A percentile compares a stretch with the other conserved stretches of the same genome.
Evolutionary conservation across 176 grass and related monocot species (phyloP).

Genomic region (Aechmea fasciata): DNA sequence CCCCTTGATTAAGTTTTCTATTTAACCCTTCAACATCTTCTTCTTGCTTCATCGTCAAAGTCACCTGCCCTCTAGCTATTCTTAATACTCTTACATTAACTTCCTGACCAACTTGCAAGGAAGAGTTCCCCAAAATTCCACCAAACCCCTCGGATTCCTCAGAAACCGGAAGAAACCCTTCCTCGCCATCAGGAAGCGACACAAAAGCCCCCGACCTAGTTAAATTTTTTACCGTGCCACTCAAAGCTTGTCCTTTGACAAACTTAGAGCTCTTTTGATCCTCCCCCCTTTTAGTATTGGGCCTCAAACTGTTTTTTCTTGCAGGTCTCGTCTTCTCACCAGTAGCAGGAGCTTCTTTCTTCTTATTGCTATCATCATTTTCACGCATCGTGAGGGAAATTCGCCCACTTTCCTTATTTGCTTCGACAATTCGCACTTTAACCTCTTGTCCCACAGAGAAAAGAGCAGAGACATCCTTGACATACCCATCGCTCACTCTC

Average conservation of each 20-base stretch:
- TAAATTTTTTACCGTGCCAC: slow-evolving; percentile 50
- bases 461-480: slow-evolving; percentile 75
- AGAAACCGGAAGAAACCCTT: slow-evolving; percentile 83
- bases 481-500: slow-evolving; percentile 59
- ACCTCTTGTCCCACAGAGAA: slow-evolving; percentile 90
- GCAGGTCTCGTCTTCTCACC: slow-evolving; percentile 23
- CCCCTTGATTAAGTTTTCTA: slow-evolving; percentile 43
- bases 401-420: slow-evolving; percentile 48
- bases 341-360: slow-evolving; percentile 31
- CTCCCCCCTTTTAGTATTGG: slow-evolving; percentile 26
- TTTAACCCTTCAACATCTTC: slow-evolving; percentile 53
- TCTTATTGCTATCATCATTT: slow-evolving; percentile 34
- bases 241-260: slow-evolving; percentile 38
- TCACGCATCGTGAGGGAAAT: slow-evolving; percentile 83
- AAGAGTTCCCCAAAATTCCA: slow-evolving; percentile 51
- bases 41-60: slow-evolving; percentile 80
- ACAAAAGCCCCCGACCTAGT: slow-evolving; percentile 62
- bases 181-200: slow-evolving; percentile 51
- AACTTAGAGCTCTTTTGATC: slow-evolving; percentile 34
- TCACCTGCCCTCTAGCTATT: slow-evolving; percentile 49
- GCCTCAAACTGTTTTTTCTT: slow-evolving; percentile 35
- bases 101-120: slow-evolving; percentile 49
- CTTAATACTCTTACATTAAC: slow-evolving; percentile 64
- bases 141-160: slow-evolving; percentile 58
- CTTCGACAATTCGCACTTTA: slow-evolving; percentile 68